Evolutionary conservation across 306 rosid species (phyloP).

Genomic region (Luffa acutangula): DNA sequence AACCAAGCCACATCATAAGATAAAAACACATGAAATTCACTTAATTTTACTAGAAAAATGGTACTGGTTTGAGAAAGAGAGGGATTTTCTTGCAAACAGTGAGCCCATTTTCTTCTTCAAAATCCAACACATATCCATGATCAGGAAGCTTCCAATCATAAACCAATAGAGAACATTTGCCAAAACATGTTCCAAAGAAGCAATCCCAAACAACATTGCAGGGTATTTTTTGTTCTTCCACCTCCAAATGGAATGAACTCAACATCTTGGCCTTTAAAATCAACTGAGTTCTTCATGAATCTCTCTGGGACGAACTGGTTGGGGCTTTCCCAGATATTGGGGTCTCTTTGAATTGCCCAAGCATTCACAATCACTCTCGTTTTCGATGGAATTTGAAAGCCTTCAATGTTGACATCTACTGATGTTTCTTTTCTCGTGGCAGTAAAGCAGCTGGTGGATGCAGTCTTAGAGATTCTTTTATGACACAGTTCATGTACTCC

Average conservation of each 20-base stretch:
- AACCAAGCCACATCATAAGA: no score
- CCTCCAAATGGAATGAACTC: background rate
- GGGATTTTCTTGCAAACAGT: no score
- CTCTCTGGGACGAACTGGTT: background rate
- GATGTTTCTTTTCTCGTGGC: background rate
- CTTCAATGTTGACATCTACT: background rate
- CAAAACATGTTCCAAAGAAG: background rate
- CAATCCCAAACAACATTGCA: slow-evolving; percentile 13
- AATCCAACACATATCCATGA: no score
- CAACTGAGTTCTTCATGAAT: background rate
- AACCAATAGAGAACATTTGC: slow-evolving; percentile 37
- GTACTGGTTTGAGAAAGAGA: no score
- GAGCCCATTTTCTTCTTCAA: no score
- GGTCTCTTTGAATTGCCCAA: background rate
- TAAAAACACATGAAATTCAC: background rate
- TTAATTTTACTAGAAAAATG: no score
- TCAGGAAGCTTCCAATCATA: slow-evolving; percentile 25
- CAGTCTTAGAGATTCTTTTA: no score
- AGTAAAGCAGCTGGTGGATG: no score
- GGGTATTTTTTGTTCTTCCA: slow-evolving; percentile 30
- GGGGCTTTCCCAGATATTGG: background rate
- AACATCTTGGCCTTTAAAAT: background rate
- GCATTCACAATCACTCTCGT: background rate
- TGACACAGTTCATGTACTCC: no score
- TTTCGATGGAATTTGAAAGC: background rate